A percentile compares a stretch with the other conserved stretches of the same genome.
Evolutionary conservation across 2,329 filamentous ascomycete genomes (phyloP).

Genomic region (Diaporthe sp.): DNA sequence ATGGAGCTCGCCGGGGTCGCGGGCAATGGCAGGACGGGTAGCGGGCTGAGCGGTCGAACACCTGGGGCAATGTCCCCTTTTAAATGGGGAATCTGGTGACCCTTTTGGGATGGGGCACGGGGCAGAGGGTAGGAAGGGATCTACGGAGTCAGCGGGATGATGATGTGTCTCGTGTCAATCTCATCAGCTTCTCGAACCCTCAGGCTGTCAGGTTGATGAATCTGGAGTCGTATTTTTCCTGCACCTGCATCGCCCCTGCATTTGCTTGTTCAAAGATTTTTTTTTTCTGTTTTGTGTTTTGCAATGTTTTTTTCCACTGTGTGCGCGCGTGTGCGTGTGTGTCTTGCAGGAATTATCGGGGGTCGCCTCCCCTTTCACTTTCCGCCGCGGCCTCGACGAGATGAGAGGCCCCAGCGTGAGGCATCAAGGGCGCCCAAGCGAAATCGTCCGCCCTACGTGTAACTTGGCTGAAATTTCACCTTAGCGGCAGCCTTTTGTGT

Average conservation of each 20-base stretch:
- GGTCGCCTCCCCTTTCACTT: conserved; percentile 21
- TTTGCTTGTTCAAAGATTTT: background rate
- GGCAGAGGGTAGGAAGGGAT: conserved; percentile 3
- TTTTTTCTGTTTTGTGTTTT: background rate
- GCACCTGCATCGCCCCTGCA: conserved; percentile 8
- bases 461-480: conserved; percentile 27
- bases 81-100: conserved; percentile 34
- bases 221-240: background rate
- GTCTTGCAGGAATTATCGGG: conserved; percentile 12
- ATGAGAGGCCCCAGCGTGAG: conserved; percentile 20
- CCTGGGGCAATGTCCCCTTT: conserved; percentile 26
- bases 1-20: background rate
- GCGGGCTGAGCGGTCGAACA: conserved; percentile 34
- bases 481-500: background rate
- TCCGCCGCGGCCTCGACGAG: conserved; percentile 27
- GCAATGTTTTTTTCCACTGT: background rate
- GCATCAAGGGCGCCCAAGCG: conserved; percentile 31
- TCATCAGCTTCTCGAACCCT: conserved; percentile 29
- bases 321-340: background rate
- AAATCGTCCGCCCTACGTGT: conserved; percentile 31
- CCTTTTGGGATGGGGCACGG: conserved; percentile 30
- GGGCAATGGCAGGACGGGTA: conserved; percentile 21
- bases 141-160: conserved; percentile 33
- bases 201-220: background rate
- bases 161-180: conserved; percentile 33